These are phyloP conservation scores for Claviceps pazoutovae DNA, from an alignment of 2,329 filamentous ascomycete species.

Conservation along the genomic window DNA sequence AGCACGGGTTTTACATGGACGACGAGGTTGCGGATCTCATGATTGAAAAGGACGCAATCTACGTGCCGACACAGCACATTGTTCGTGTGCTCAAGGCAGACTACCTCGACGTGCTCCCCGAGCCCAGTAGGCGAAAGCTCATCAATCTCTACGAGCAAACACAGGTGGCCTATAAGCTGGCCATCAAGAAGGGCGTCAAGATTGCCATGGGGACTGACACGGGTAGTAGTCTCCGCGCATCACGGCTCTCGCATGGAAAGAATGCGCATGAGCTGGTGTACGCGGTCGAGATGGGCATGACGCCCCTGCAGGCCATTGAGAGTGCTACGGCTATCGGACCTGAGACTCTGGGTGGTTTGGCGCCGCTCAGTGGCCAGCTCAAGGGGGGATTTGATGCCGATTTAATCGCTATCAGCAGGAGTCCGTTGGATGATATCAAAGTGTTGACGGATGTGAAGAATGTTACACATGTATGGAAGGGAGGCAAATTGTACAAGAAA, in stretches of 20 bases:
- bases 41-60: conserved; percentile 21
- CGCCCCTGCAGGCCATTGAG: conserved; percentile 35
- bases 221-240: conserved; percentile 17
- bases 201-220: conserved; percentile 29
- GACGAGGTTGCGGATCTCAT: conserved; percentile 26
- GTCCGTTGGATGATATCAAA: conserved; percentile 28
- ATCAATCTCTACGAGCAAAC: conserved; percentile 23
- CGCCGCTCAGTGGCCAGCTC: conserved; percentile 30
- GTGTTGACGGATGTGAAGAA: conserved; percentile 24
- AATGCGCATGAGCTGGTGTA: conserved; percentile 30
- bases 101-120: conserved; percentile 20
- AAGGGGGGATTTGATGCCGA: conserved; percentile 34
- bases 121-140: conserved; percentile 7
- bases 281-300: conserved; percentile 34
- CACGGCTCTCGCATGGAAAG: conserved; percentile 13
- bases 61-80: conserved; percentile 25
- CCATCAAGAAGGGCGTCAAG: conserved; percentile 22
- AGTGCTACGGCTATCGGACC: conserved; percentile 31
- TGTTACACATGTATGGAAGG: conserved; percentile 29
- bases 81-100: conserved; percentile 17
- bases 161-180: conserved; percentile 22
- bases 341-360: conserved; percentile 27
- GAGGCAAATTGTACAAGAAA: conserved; percentile 25
- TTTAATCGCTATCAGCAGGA: conserved; percentile 27
- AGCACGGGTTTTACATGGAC: conserved; percentile 27